phyloP scores from a whole-genome alignment of 2,329 filamentous ascomycete genomes.

The Neofusicoccum laricinum region DNA sequence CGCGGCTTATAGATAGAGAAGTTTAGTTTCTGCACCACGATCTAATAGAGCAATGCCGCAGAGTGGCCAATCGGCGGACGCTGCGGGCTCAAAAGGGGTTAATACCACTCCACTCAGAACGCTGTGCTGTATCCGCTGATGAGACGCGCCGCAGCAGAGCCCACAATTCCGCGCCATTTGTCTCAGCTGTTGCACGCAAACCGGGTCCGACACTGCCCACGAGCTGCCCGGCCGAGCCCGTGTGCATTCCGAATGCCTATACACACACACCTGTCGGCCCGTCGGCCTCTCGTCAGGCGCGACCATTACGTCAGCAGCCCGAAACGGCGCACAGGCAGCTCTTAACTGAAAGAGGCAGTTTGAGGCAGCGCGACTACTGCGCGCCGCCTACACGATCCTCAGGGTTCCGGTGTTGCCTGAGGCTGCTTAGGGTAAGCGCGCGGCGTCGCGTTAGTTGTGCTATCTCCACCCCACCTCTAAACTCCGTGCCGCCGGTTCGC shows the following conservation, averaged over 20 bases:
- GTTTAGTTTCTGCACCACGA: too few species aligned
- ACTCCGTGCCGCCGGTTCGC: background rate
- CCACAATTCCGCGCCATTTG: too few species aligned
- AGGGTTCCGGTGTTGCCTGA: background rate
- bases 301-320: slow-evolving; percentile 5
- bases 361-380: slow-evolving; percentile 1
- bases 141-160: too few species aligned
- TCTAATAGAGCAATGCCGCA: too few species aligned
- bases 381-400: background rate
- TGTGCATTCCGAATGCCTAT: background rate
- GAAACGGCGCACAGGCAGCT: slow-evolving; percentile 5
- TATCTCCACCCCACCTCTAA: slow-evolving; percentile 1
- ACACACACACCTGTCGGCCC: background rate
- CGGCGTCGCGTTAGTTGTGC: background rate
- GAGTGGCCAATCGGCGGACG: background rate
- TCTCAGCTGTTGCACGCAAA: background rate
- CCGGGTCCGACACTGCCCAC: too few species aligned
- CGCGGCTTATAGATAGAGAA: too few species aligned
- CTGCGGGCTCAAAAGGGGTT: background rate
- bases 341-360: slow-evolving; percentile 11
- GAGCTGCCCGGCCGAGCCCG: background rate
- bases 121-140: too few species aligned
- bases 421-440: background rate
- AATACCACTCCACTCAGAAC: background rate
- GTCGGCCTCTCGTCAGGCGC: background rate